Percentiles rank a stretch among this genome's conserved stretches.
Evolutionary conservation across 352 stramenopile genomes (phyloP).

Genomic region (Phytophthora fragariaefolia): DNA sequence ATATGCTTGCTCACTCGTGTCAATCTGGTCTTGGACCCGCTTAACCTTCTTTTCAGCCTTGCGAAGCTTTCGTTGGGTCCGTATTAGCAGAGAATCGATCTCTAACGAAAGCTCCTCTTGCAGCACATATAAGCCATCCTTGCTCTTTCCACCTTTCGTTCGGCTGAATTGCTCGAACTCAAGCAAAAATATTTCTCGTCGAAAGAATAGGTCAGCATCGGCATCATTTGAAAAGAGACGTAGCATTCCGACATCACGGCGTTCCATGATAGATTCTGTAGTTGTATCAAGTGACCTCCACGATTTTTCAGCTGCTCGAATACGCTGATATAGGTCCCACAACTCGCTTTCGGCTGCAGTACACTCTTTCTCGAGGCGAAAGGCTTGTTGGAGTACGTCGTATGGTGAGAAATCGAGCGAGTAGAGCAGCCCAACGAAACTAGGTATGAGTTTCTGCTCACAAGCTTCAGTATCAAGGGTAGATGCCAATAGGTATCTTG

Average conservation of each 20-base stretch:
- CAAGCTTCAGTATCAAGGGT: constrained; percentile 56
- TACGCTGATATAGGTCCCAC: constrained; percentile 38
- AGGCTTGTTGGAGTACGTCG: constrained; percentile 44
- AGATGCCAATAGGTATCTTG: constrained; percentile 50
- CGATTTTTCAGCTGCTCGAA: constrained; percentile 30
- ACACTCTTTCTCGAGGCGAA: constrained; percentile 51
- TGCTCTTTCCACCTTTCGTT: background rate
- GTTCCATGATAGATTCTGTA: background rate
- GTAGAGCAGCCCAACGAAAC: constrained; percentile 66
- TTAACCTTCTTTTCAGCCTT: constrained; percentile 64
- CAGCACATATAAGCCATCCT: constrained; percentile 5
- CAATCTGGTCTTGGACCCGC: constrained; percentile 38
- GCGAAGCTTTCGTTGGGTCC: constrained; percentile 56
- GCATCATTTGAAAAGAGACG: constrained; percentile 50
- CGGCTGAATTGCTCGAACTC: constrained; percentile 32
- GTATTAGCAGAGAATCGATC: constrained; percentile 16
- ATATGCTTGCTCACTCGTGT: constrained; percentile 31
- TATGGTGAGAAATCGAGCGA: constrained; percentile 49
- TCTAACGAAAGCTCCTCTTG: constrained; percentile 15
- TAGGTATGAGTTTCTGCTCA: constrained; percentile 55
- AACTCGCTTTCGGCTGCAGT: constrained; percentile 41
- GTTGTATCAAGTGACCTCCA: constrained; percentile 9
- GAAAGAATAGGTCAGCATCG: constrained; percentile 62
- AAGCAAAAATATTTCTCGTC: constrained; percentile 49
- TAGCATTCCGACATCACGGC: constrained; percentile 29